phyloP scores from a whole-genome alignment of 108 stramenopile genomes.

The Asterionellopsis glacialis region DNA sequence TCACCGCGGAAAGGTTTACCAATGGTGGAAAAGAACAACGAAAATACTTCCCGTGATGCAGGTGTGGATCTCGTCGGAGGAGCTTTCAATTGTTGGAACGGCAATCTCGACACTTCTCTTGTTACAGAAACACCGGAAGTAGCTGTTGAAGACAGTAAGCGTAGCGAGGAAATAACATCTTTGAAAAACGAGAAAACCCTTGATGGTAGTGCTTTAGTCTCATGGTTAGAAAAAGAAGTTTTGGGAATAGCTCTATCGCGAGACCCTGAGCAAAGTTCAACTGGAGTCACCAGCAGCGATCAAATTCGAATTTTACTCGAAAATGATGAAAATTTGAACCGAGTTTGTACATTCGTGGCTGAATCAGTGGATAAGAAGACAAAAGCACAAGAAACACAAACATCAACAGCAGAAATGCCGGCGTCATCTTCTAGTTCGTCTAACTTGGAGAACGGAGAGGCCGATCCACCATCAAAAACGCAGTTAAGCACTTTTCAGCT shows the following conservation, averaged over 20 bases:
- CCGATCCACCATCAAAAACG: constrained; percentile 9
- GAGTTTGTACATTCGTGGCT: constrained; percentile 40
- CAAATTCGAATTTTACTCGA: constrained; percentile 15
- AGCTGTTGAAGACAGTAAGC: background rate
- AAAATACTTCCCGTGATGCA: too few relatives aligned
- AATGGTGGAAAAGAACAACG: too few relatives aligned
- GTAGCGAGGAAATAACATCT: too few relatives aligned
- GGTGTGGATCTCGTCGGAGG: constrained; percentile 34
- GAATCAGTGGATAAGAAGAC: constrained; percentile 2
- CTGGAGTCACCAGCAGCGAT: too few relatives aligned
- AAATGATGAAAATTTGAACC: constrained; percentile 53
- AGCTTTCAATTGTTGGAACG: constrained; percentile 37
- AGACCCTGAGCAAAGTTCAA: too few relatives aligned
- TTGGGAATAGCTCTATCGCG: background rate
- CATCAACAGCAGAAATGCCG: constrained; percentile 1
- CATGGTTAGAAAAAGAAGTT: constrained; percentile 21
- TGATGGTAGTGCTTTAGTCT: background rate
- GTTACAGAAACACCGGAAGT: background rate
- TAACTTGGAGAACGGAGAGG: background rate
- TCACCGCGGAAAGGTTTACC: too few relatives aligned
- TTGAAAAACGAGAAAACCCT: background rate
- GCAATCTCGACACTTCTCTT: background rate
- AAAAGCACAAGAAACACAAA: background rate
- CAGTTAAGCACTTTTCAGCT: too few relatives aligned
- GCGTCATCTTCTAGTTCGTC: constrained; percentile 12